Conservation (phyloP, 176 grass and related monocot genomes). For the Bolboschoenus planiculmis region DNA sequence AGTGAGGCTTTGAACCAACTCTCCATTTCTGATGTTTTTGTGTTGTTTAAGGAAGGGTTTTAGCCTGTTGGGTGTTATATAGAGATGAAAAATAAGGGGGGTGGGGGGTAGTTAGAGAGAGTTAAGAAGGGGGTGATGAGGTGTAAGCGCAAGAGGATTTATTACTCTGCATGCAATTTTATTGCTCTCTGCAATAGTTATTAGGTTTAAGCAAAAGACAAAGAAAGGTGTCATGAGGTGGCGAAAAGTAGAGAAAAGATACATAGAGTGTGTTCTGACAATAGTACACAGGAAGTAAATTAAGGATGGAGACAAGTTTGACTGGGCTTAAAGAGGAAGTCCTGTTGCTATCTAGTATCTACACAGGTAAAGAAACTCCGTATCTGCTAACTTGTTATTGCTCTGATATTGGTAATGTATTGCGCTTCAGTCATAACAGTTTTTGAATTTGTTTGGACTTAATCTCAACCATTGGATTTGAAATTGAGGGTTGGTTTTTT, state of each 20-base stretch:
- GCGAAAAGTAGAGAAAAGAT: neutral
- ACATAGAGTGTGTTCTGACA: neutral
- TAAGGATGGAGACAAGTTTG: neutral
- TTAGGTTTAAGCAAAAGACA: neutral
- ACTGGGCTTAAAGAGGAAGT: neutral
- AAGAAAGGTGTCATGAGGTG: neutral
- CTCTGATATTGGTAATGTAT: neutral
- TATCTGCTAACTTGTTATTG: neutral
- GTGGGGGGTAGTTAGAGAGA: slow-evolving; percentile 23
- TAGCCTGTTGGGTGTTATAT: neutral
- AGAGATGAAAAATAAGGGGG: neutral
- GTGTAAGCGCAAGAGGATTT: slow-evolving; percentile 8
- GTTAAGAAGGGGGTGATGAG: slow-evolving; percentile 3
- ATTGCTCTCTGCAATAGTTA: neutral
- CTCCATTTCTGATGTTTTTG: neutral
- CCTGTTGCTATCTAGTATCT: neutral
- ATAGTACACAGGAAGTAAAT: neutral
- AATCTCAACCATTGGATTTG: neutral
- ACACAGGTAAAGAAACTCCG: neutral
- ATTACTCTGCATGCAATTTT: neutral
- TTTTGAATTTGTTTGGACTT: neutral
- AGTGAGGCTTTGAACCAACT: slow-evolving; percentile 30
- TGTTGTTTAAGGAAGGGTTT: neutral
- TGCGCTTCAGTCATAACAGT: neutral
- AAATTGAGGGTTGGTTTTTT: neutral